Evolutionary conservation across 257 asterid species (phyloP), one percentile per base, ranked within the genome.

Genomic region (Nicotiana obtusifolia): DNA sequence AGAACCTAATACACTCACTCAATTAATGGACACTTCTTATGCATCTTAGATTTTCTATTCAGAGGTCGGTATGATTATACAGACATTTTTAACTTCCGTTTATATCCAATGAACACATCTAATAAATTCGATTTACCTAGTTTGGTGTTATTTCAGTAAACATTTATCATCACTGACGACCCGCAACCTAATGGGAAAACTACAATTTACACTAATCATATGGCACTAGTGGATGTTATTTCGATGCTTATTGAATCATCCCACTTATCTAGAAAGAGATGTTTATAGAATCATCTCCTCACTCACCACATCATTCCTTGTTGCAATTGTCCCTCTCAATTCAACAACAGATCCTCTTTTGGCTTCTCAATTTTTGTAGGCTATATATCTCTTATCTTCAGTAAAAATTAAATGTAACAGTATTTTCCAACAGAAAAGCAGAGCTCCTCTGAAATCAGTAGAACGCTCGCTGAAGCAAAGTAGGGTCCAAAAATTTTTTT

Each of bases 1-100:
- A 47, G 79, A 73, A 24, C 26, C 79, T 73, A 73, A 47, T 73
- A 57, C 79, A 47, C 52, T 47, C 61, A 24, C 79, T 73, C 62
- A 73, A 47, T 22, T 14, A 47, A 35, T 5, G 3, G 49, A 7
- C 41, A 73, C 19, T 47, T 24, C 17, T 52, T 22, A 44, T 24
- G 79, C 41, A 73, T 73, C 24, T 73, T 73, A 44, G 41, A 20
- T 47, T 47, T 22, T 49, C 62, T 47, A 73, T 33, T 73, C 62
- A 73, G 15, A 52, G 1, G 15, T 49, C 41, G 9, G 16, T 14
- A 24, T 4, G 35, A 47, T 47, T 24, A 73, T 71, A 22, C 26
- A 49, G 22, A 49, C 22, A 47, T 24, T 24, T 24, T 69, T 73
- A 14, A 15, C 22, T 22, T 22, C 60, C 37, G 47, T 47, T 11